Evolutionary conservation across 2,329 filamentous ascomycete species (phyloP).

Genomic region (Tolypocladium sp.): DNA sequence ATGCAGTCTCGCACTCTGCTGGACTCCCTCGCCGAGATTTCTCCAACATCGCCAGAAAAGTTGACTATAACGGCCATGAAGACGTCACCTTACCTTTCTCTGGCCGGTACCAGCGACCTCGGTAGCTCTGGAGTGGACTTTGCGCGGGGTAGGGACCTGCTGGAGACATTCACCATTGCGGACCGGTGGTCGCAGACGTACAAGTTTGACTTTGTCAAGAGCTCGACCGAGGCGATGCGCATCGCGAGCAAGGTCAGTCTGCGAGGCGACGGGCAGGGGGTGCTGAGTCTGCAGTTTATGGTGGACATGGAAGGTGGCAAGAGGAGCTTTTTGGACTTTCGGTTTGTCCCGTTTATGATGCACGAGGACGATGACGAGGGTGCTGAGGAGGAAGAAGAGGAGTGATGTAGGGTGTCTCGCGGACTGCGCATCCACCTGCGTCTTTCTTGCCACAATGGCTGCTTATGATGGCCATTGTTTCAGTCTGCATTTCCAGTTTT

Average conservation of each 20-base stretch:
- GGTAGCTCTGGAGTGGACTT: constrained; percentile 59
- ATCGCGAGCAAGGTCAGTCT: constrained; percentile 88
- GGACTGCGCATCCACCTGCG: not conserved
- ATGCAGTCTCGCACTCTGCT: constrained; percentile 71
- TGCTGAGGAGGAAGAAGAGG: not conserved
- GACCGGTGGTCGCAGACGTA: constrained; percentile 61
- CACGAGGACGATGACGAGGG: constrained; percentile 38
- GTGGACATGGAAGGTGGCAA: constrained; percentile 69
- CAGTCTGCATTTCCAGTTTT: not conserved
- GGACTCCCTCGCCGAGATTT: constrained; percentile 62
- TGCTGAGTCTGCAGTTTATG: constrained; percentile 93
- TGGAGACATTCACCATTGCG: constrained; percentile 65
- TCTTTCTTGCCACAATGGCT: too few species aligned
- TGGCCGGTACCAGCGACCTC: constrained; percentile 53
- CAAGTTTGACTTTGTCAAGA: constrained; percentile 79
- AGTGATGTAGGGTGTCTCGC: not conserved
- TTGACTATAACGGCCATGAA: constrained; percentile 60
- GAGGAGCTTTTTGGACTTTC: constrained; percentile 71
- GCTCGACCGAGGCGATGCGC: constrained; percentile 85
- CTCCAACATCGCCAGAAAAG: constrained; percentile 60
- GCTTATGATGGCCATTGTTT: too few species aligned
- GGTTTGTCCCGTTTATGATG: constrained; percentile 64
- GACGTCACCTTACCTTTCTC: constrained; percentile 60
- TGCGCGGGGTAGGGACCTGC: constrained; percentile 52
- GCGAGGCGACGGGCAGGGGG: constrained; percentile 77